These are phyloP conservation scores for Raphanus raphanistrum DNA, from an alignment of 345 rosid species.

Conservation along the genomic window DNA sequence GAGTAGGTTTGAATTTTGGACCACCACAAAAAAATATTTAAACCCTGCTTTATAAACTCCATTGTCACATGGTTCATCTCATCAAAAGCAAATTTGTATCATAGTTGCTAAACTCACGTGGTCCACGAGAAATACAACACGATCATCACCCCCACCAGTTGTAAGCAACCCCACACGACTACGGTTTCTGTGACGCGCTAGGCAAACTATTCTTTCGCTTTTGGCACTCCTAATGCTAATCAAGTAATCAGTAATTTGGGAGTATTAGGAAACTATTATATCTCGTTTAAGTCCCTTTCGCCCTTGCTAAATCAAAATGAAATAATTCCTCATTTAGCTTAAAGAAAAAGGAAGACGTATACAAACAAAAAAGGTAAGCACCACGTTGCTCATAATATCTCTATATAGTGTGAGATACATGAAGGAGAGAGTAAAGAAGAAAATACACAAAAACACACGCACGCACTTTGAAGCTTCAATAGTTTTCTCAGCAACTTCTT, in stretches of 20 bases:
- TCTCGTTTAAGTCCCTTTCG: not conserved
- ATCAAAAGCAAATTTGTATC: not conserved
- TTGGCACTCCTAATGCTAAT: not conserved
- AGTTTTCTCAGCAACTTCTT: not conserved
- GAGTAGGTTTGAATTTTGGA: not conserved
- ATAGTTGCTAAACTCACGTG: not conserved
- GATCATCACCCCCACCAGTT: slow-evolving; percentile 9
- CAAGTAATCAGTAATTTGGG: not conserved
- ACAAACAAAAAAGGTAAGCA: not conserved
- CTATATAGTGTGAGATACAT: slow-evolving; percentile 29
- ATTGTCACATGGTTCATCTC: slow-evolving; percentile 9
- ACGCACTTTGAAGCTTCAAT: not conserved
- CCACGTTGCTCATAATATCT: slow-evolving; percentile 33
- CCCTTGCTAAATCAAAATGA: not conserved
- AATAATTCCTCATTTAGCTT: not conserved
- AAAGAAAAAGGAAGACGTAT: slow-evolving; percentile 13
- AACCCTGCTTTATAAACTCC: not conserved
- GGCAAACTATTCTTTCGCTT: not conserved
- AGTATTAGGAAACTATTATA: not conserved
- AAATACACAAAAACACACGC: not conserved
- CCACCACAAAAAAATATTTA: not conserved
- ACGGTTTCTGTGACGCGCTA: slow-evolving; percentile 7
- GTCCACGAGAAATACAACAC: slow-evolving; percentile 20
- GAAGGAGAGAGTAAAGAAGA: slow-evolving; percentile 10
- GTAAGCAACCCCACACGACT: not conserved